Evolutionary conservation across 352 stramenopile genomes (phyloP), one percentile per base, ranked within the genome.

Genomic region (Globisporangium camurandrum): DNA sequence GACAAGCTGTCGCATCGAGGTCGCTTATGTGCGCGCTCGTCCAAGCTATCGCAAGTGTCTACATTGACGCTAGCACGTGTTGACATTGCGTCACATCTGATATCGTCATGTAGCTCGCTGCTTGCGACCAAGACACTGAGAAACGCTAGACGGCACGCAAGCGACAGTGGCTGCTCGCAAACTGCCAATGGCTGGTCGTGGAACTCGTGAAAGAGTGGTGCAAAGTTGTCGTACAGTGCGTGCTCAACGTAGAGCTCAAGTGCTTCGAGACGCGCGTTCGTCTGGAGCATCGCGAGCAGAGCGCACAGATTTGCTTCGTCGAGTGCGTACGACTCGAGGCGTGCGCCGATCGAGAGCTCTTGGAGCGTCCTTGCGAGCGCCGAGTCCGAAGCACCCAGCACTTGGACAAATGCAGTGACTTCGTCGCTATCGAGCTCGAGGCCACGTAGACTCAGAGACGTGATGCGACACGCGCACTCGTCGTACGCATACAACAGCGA

Each of bases 281-380:
- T 50, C 30, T 49, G 28, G 14, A 59, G 37, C 53, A 59, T 49
- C 38, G 22, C 46, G 34, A 59, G 16, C 37, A 59, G 30, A 37
- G 45, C 53, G 19, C 36, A 36, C 28, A 59, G 46, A 14, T 57
- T 57, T 17, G 49, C 20, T 16, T 70, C 51, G 28, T 71, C 54
- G 16, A 74, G 40, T 1, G 48, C 17, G 22, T 62, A 69, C 0
- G 48, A 67, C 14, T 54, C 30, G 17, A 57, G 11, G 0, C 42
- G 43, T 44, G 51, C 36, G 46, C 61, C 38, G 38, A 70, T 28
- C 42, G 57, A 23, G 31, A 59, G 53, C 38, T 59, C 53, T 14
- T 19, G 9, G 4, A 59, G 37, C 0, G 40, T 50, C 22, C 20
- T n/a, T 44, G 46, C 11, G 40, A n/a, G n/a, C n/a, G n/a, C n/a